Evolutionary conservation across 1,284 basidiomycete species (phyloP).

Genomic region (Tremellales sp.): DNA sequence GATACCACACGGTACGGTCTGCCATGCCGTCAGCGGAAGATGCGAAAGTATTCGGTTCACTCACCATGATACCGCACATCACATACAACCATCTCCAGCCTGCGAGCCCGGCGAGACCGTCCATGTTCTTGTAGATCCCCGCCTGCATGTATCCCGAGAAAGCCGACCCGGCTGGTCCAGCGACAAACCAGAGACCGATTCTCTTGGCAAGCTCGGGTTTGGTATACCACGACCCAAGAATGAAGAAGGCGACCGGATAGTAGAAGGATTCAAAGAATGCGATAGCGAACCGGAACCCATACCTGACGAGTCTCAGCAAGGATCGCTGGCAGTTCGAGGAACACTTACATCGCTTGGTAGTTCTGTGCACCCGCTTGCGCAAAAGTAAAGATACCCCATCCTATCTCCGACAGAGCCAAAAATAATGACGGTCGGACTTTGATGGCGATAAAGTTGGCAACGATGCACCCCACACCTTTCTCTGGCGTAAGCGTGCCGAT

Average conservation of each 20-base stretch:
- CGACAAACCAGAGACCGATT: slow-evolving; percentile 30
- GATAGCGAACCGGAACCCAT: slow-evolving; percentile 22
- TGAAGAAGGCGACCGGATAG: slow-evolving; percentile 22
- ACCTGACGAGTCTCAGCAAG: slow-evolving; percentile 6
- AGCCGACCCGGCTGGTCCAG: slow-evolving; percentile 30
- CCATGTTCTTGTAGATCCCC: slow-evolving; percentile 24
- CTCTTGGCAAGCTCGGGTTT: slow-evolving; percentile 25
- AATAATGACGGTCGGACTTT: slow-evolving; percentile 8
- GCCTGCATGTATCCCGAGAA: slow-evolving; percentile 29
- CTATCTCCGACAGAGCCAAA: slow-evolving; percentile 7
- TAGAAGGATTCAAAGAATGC: slow-evolving; percentile 23
- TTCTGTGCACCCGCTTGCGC: slow-evolving; percentile 8
- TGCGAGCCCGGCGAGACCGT: slow-evolving; percentile 23
- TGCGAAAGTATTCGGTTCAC: neutral
- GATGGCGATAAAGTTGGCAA: slow-evolving; percentile 7
- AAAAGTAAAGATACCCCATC: slow-evolving; percentile 11
- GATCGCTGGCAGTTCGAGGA: neutral
- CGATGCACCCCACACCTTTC: too few relatives aligned
- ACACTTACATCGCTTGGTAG: slow-evolving; percentile 6
- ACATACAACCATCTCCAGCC: slow-evolving; percentile 36
- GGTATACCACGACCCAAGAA: slow-evolving; percentile 28
- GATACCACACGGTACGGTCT: slow-evolving; percentile 17
- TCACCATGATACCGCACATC: slow-evolving; percentile 17
- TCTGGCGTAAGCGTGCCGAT: too few relatives aligned
- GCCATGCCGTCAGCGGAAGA: too few relatives aligned